Percentiles rank a stretch among this genome's conserved stretches.
Conservation (phyloP, 306 rosid species). For the Cucurbita moschata region DNA sequence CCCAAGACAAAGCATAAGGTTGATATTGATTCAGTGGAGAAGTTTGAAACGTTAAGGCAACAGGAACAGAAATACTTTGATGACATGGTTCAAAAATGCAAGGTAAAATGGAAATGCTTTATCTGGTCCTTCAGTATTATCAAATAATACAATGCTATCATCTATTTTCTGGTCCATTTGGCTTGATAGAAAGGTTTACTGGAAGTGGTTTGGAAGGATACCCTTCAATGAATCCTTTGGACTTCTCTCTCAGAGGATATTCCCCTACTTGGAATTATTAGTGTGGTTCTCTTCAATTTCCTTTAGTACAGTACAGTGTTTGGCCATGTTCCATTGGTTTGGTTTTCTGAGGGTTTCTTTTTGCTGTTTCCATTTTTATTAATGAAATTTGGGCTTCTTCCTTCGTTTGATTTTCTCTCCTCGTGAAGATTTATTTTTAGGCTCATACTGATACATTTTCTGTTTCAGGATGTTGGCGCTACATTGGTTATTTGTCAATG, state of each 20-base stretch:
- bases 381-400: neutral
- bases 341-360: neutral
- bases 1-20: conserved; percentile 99
- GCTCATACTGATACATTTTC: neutral
- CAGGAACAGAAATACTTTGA: conserved; percentile 88
- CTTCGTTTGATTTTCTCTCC: neutral
- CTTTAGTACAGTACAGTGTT: neutral
- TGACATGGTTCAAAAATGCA: conserved; percentile 93
- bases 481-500: conserved; percentile 94
- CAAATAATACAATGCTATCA: neutral
- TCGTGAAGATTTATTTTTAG: neutral
- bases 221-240: neutral
- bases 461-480: conserved; percentile 77
- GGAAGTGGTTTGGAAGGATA: neutral
- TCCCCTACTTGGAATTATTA: neutral
- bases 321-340: neutral
- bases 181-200: neutral
- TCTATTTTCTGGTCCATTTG: neutral
- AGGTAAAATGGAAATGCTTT: conserved; percentile 28
- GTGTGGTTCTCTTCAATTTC: neutral
- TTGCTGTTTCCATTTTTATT: neutral
- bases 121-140: neutral
- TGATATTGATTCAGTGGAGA: conserved; percentile 89
- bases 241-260: neutral
- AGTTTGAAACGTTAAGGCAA: conserved; percentile 69